Conservation (phyloP, 805 yeast genomes). For the Candida wancherniae region DNA sequence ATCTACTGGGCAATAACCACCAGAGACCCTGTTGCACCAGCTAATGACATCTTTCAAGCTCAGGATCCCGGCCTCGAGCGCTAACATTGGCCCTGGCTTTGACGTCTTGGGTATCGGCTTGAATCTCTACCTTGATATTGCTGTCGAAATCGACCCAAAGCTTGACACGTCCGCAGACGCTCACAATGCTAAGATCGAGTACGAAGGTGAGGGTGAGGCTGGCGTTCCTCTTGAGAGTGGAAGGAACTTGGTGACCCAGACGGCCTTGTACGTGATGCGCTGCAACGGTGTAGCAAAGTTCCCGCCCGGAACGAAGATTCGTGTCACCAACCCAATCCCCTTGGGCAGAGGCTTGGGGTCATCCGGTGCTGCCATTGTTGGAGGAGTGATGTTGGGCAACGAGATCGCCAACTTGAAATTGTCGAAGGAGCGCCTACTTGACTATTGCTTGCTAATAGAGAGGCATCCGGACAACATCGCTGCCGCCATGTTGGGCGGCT, state of each 20-base stretch:
- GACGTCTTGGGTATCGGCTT: constrained; percentile 94
- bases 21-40: neutral
- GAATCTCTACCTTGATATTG: constrained; percentile 63
- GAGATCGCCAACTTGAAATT: constrained; percentile 73
- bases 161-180: constrained; percentile 51
- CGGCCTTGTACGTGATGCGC: constrained; percentile 87
- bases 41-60: constrained; percentile 52
- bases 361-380: constrained; percentile 97
- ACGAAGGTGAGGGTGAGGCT: constrained; percentile 77
- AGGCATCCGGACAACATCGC: constrained; percentile 98
- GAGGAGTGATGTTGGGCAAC: constrained; percentile 88
- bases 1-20: constrained; percentile 1
- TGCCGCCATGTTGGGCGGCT: constrained; percentile 99
- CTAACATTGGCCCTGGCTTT: constrained; percentile 97
- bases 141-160: constrained; percentile 58
- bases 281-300: constrained; percentile 72
- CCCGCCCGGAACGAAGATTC: constrained; percentile 79
- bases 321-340: constrained; percentile 87
- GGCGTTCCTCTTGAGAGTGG: constrained; percentile 76
- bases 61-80: constrained; percentile 92
- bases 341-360: constrained; percentile 96
- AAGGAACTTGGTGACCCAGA: constrained; percentile 81
- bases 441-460: constrained; percentile 94
- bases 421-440: constrained; percentile 78
- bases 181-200: constrained; percentile 62